Percentiles rank a stretch among this genome's conserved stretches.
Conservation (phyloP, 1,284 basidiomycete species). For the Rhodotorula mucilaginosa region DNA sequence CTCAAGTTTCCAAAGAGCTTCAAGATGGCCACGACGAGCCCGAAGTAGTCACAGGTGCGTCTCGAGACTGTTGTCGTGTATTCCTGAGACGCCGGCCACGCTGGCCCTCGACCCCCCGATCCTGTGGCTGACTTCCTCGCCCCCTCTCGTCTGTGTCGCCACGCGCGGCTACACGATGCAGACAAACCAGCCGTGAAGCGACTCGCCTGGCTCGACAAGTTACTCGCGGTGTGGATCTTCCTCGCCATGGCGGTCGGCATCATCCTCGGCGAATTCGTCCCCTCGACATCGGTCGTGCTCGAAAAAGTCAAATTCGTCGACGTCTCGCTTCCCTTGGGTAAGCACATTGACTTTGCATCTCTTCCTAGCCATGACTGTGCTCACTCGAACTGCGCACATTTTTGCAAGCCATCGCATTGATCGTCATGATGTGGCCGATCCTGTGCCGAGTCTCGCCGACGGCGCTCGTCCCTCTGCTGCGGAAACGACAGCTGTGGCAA, state of each 20-base stretch:
- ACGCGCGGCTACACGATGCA: neutral
- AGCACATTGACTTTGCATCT: neutral
- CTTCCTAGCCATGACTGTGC: neutral
- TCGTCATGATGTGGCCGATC: constrained; percentile 90
- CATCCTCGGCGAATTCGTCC: constrained; percentile 59
- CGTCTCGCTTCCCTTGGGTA: constrained; percentile 40
- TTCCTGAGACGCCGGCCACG: too few species aligned
- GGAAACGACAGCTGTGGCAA: constrained; percentile 61
- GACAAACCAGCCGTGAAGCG: constrained; percentile 44
- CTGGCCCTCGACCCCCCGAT: too few species aligned
- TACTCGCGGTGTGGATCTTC: constrained; percentile 69
- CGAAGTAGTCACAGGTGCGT: too few species aligned
- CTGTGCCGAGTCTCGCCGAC: constrained; percentile 78
- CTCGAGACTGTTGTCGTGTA: too few species aligned
- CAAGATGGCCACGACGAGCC: too few species aligned
- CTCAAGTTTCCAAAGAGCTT: too few species aligned
- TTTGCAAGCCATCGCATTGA: constrained; percentile 66
- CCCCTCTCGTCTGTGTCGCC: neutral
- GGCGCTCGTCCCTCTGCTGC: constrained; percentile 61
- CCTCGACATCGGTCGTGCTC: constrained; percentile 40
- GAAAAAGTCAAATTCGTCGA: constrained; percentile 47
- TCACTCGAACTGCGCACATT: neutral
- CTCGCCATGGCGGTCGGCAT: constrained; percentile 76
- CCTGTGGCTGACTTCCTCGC: neutral
- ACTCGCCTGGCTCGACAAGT: constrained; percentile 61